phyloP scores from a whole-genome alignment of 108 stramenopile genomes.

The Chaetoceros tenuissimus region DNA sequence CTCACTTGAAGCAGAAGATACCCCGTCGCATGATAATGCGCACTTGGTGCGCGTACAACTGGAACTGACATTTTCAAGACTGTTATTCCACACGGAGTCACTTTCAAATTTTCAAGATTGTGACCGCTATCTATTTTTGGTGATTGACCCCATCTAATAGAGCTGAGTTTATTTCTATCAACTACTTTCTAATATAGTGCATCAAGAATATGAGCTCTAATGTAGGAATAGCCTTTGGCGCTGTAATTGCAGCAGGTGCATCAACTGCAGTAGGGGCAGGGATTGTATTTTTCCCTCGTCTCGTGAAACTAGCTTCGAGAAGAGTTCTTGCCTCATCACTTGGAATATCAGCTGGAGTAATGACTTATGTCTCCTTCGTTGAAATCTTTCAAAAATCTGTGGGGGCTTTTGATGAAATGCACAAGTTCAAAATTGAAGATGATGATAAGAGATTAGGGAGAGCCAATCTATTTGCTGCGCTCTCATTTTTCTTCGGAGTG shows the following conservation, averaged over 20 bases:
- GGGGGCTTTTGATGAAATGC: slow-evolving; percentile 21
- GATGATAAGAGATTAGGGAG: background rate
- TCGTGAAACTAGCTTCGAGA: slow-evolving; percentile 49
- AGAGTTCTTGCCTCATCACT: slow-evolving; percentile 58
- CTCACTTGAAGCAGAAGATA: no score
- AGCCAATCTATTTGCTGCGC: slow-evolving; percentile 41
- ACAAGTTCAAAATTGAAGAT: slow-evolving; percentile 6
- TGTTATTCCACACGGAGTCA: no score
- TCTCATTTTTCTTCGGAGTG: slow-evolving; percentile 52
- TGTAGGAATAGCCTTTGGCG: slow-evolving; percentile 40
- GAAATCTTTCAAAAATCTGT: slow-evolving; percentile 72
- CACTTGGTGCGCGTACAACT: no score
- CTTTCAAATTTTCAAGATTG: no score
- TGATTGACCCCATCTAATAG: no score
- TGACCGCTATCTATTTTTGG: no score
- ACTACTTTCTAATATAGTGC: no score
- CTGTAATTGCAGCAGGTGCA: slow-evolving; percentile 34
- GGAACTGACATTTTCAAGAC: no score
- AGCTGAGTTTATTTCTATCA: no score
- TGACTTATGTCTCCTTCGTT: slow-evolving; percentile 84
- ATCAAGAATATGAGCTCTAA: no score
- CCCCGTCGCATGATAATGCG: no score
- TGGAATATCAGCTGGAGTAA: slow-evolving; percentile 82
- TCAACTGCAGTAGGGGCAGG: slow-evolving; percentile 56
- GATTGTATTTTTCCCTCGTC: slow-evolving; percentile 59